These are phyloP conservation scores for Sutorius australiensis DNA, from an alignment of 768 basidiomycete species.

Conservation along the genomic window DNA sequence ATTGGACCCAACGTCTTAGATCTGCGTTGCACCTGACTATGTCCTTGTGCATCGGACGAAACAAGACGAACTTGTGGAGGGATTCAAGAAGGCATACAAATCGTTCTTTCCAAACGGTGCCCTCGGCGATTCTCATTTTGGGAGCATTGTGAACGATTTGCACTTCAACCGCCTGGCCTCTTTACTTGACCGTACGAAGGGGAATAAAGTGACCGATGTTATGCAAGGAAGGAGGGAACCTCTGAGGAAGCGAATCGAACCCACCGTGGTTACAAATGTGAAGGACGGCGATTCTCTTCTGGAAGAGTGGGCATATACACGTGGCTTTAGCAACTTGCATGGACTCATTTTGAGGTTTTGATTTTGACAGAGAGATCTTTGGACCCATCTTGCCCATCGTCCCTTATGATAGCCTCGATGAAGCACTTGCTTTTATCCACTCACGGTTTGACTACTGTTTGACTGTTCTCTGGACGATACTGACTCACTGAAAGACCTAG, in stretches of 20 bases:
- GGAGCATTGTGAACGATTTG: slow-evolving; percentile 49
- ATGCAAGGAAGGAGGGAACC: slow-evolving; percentile 35
- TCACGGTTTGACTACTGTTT: slow-evolving; percentile 37
- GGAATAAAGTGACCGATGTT: slow-evolving; percentile 51
- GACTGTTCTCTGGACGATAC: background rate
- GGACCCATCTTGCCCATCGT: slow-evolving; percentile 68
- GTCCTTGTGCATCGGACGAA: slow-evolving; percentile 38
- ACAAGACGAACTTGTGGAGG: slow-evolving; percentile 46
- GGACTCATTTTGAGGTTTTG: background rate
- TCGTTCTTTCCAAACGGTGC: slow-evolving; percentile 55
- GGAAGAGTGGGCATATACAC: slow-evolving; percentile 42
- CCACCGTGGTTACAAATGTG: slow-evolving; percentile 58
- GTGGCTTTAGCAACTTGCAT: background rate
- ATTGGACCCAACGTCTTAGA: slow-evolving; percentile 16
- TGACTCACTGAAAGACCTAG: slow-evolving; percentile 39
- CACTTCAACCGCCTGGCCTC: slow-evolving; percentile 54
- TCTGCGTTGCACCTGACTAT: slow-evolving; percentile 45
- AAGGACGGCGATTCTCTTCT: slow-evolving; percentile 53
- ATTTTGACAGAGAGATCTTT: slow-evolving; percentile 57
- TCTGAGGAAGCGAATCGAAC: slow-evolving; percentile 46
- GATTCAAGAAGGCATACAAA: slow-evolving; percentile 40
- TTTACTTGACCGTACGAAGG: slow-evolving; percentile 52
- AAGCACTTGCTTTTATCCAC: slow-evolving; percentile 54
- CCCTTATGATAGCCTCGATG: slow-evolving; percentile 50
- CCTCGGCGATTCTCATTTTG: slow-evolving; percentile 39